A percentile compares a stretch with the other conserved stretches of the same genome.
These are phyloP conservation scores for Pholiota molesta DNA, from an alignment of 768 basidiomycete species.

Conservation along the genomic window DNA sequence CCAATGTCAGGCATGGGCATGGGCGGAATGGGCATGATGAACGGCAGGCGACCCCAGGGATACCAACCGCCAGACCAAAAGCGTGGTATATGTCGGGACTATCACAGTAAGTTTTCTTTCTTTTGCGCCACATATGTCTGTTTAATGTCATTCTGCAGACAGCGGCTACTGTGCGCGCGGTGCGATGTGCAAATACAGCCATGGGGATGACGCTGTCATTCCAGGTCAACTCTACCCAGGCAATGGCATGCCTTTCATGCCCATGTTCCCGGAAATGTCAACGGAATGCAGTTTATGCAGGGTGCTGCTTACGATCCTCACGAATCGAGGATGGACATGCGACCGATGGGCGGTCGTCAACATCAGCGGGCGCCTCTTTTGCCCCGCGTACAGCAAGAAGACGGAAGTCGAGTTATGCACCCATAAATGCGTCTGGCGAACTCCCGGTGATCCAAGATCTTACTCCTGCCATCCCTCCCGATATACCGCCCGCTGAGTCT, in stretches of 20 bases:
- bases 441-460: conserved; percentile 85
- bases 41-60: conserved; percentile 51
- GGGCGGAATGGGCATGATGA: conserved; percentile 37
- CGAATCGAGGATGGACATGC: conserved; percentile 82
- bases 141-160: conserved; percentile 48
- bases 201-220: conserved; percentile 86
- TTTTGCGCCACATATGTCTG: background rate
- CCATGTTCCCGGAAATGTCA: conserved; percentile 56
- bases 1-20: conserved; percentile 27
- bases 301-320: conserved; percentile 71
- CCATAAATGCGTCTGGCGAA: conserved; percentile 61
- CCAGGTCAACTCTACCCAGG: conserved; percentile 68
- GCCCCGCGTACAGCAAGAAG: conserved; percentile 57
- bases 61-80: conserved; percentile 77
- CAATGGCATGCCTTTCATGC: conserved; percentile 63
- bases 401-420: conserved; percentile 43
- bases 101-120: conserved; percentile 77
- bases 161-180: conserved; percentile 92
- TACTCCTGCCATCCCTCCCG: conserved; percentile 55
- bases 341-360: conserved; percentile 47
- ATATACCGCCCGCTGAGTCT: conserved; percentile 26
- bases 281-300: conserved; percentile 48
- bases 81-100: conserved; percentile 86
- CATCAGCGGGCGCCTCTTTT: conserved; percentile 60
- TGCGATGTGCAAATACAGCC: conserved; percentile 87